phyloP scores from a whole-genome alignment of 371 early-diverging fungal genomes.

The Hamiltosporidium tvaerminnensis region DNA sequence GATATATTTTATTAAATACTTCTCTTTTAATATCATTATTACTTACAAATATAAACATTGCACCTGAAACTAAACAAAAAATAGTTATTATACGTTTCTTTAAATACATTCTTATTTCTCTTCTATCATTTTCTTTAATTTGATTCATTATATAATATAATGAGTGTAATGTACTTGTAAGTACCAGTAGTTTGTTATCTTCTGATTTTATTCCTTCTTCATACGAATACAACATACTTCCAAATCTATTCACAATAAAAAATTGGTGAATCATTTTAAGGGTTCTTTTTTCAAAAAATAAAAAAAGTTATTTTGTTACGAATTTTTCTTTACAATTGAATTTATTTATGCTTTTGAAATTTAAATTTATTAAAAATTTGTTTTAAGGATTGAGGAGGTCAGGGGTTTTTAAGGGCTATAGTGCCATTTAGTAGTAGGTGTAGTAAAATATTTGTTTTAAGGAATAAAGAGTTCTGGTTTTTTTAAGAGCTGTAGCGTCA shows the following conservation, averaged over 20 bases:
- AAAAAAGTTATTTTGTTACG: too few species aligned
- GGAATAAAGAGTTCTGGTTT: too few species aligned
- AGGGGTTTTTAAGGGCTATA: too few species aligned
- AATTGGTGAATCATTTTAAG: slow-evolving; percentile 20
- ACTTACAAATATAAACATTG: background rate
- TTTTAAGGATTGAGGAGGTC: too few species aligned
- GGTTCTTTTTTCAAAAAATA: too few species aligned
- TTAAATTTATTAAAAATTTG: too few species aligned
- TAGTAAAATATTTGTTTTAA: too few species aligned
- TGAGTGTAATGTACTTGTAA: slow-evolving; percentile 20
- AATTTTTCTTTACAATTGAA: too few species aligned
- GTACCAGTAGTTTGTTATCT: slow-evolving; percentile 16
- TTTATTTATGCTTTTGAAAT: too few species aligned
- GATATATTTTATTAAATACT: slow-evolving; percentile 11
- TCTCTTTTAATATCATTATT: background rate
- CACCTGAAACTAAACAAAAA: background rate
- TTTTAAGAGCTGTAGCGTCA: too few species aligned
- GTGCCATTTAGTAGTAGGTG: too few species aligned
- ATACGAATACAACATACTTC: slow-evolving; percentile 32
- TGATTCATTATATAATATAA: slow-evolving; percentile 3
- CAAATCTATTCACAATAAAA: slow-evolving; percentile 37
- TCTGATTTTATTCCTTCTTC: too few species aligned
- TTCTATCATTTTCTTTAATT: background rate
- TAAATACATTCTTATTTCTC: background rate
- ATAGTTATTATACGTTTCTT: background rate